Percentiles rank a stretch among this genome's conserved stretches.
Conservation (phyloP, 2,329 filamentous ascomycete genomes). For the Mycosphaerelloides madeirae region DNA sequence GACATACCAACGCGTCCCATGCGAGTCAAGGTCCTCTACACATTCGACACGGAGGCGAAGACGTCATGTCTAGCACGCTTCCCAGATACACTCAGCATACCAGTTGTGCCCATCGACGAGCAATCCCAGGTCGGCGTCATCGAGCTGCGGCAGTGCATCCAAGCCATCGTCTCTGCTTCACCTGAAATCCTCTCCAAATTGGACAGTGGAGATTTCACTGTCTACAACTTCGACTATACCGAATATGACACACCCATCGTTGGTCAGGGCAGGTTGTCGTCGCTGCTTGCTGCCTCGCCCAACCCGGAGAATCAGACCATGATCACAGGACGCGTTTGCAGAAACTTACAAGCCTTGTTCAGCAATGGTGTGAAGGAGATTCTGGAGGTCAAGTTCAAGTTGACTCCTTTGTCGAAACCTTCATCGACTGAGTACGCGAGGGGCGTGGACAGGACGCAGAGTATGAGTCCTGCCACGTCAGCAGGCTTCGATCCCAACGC, state of each 20-base stretch:
- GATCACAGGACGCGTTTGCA: constrained; percentile 85
- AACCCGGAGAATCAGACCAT: constrained; percentile 58
- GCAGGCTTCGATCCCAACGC: constrained; percentile 65
- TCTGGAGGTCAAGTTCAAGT: constrained; percentile 83
- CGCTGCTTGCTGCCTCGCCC: constrained; percentile 63
- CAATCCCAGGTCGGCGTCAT: constrained; percentile 77
- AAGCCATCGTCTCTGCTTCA: constrained; percentile 72
- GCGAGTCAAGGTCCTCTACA: constrained; percentile 90
- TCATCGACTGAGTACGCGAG: constrained; percentile 57
- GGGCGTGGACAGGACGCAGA: constrained; percentile 58
- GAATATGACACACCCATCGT: constrained; percentile 90
- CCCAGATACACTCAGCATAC: constrained; percentile 72
- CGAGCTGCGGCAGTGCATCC: constrained; percentile 79
- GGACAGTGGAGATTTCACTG: constrained; percentile 74
- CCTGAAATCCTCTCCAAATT: constrained; percentile 76
- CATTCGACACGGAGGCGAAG: constrained; percentile 84
- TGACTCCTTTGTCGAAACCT: constrained; percentile 69
- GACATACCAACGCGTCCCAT: constrained; percentile 41
- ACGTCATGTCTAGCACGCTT: constrained; percentile 85
- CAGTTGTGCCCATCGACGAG: constrained; percentile 76
- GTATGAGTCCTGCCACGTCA: constrained; percentile 54
- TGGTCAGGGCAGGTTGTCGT: constrained; percentile 91
- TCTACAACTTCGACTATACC: constrained; percentile 95
- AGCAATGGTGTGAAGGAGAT: constrained; percentile 79
- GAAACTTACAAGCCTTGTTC: constrained; percentile 79